These are phyloP conservation scores for Fusarium sp. DNA, from an alignment of 2,329 filamentous ascomycete genomes.

Conservation along the genomic window DNA sequence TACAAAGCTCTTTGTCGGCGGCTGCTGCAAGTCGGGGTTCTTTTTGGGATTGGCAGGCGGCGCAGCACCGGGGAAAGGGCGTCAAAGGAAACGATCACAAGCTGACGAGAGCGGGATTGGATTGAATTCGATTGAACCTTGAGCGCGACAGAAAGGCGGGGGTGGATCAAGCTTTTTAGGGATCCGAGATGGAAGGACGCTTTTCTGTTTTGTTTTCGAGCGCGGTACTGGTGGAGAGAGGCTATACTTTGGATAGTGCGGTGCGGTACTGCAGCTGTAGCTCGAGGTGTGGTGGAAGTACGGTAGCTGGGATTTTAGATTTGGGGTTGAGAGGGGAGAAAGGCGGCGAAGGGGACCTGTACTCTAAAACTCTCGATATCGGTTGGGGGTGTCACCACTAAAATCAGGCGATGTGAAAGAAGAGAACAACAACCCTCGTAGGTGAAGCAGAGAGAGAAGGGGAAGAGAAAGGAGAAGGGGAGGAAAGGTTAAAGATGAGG, in stretches of 20 bases:
- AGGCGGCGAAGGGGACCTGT: constrained; percentile 5
- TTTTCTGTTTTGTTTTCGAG: constrained; percentile 6
- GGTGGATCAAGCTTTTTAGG: constrained; percentile 24
- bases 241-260: constrained; percentile 2
- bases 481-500: constrained; percentile 19
- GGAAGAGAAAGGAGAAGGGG: background rate
- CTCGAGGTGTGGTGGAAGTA: background rate
- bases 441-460: constrained; percentile 5
- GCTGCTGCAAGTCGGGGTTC: constrained; percentile 12
- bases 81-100: constrained; percentile 18
- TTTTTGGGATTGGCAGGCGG: constrained; percentile 14
- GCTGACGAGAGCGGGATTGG: constrained; percentile 16
- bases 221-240: constrained; percentile 5
- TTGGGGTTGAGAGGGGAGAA: constrained; percentile 11
- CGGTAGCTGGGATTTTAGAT: background rate
- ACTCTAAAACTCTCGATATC: constrained; percentile 2
- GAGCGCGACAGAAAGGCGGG: constrained; percentile 29
- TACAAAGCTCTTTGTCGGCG: constrained; percentile 25
- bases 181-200: constrained; percentile 21
- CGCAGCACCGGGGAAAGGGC: constrained; percentile 21
- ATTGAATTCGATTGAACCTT: constrained; percentile 4
- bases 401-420: background rate
- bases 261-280: background rate
- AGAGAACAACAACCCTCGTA: background rate
- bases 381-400: background rate